These are phyloP conservation scores for Hypoxylon subgilvum DNA, from an alignment of 495 filamentous ascomycete genomes.

Conservation along the genomic window DNA sequence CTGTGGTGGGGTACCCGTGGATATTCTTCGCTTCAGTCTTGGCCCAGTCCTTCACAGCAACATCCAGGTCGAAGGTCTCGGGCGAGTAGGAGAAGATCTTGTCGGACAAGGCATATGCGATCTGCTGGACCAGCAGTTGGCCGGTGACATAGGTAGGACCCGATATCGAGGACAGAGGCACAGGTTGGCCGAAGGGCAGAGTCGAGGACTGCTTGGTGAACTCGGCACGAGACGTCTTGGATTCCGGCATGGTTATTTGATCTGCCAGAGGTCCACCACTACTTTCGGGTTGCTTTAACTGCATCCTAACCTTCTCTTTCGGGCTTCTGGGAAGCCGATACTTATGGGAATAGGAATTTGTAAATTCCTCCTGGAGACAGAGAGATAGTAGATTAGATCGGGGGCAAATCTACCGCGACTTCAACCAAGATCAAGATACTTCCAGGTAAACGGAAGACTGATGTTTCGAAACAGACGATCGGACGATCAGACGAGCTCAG, in stretches of 20 bases:
- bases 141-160: conserved; percentile 91
- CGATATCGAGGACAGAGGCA: conserved; percentile 69
- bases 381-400: conserved; percentile 32
- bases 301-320: conserved; percentile 26
- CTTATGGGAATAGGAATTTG: conserved; percentile 29
- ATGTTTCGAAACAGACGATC: conserved; percentile 12
- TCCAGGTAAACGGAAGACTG: conserved; percentile 8
- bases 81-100: conserved; percentile 97
- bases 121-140: conserved; percentile 92
- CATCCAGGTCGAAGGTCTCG: conserved; percentile 86
- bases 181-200: conserved; percentile 66
- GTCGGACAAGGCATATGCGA: conserved; percentile 89
- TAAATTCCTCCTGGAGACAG: conserved; percentile 28
- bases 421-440: conserved; percentile 6
- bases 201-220: conserved; percentile 57
- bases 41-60: conserved; percentile 78
- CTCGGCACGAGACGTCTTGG: conserved; percentile 36
- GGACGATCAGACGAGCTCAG: not conserved
- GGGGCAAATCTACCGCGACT: conserved; percentile 1
- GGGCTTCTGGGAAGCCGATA: conserved; percentile 25
- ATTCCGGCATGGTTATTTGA: conserved; percentile 36
- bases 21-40: conserved; percentile 70
- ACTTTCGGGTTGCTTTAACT: conserved; percentile 34
- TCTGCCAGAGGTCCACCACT: conserved; percentile 28
- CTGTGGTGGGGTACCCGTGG: conserved; percentile 76